A percentile compares a stretch with the other conserved stretches of the same genome.
phyloP scores from a whole-genome alignment of 2,329 filamentous ascomycete genomes.

The Aaosphaeria pasadenensis region DNA sequence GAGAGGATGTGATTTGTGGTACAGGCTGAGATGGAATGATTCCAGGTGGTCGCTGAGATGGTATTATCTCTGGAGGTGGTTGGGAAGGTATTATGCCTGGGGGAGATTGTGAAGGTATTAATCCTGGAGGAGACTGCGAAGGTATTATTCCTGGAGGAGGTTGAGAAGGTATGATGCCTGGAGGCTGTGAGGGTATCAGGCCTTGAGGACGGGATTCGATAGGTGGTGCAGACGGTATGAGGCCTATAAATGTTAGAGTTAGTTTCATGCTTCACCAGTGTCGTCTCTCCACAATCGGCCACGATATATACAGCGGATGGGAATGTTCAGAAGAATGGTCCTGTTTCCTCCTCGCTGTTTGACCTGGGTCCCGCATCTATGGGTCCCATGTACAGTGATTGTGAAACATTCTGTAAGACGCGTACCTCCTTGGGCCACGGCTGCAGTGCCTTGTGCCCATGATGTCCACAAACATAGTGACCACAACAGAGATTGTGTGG shows the following conservation, averaged over 20 bases:
- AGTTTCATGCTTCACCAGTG: too few relatives aligned
- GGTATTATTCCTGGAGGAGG: background rate
- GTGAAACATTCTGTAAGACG: conserved; percentile 5
- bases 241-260: background rate
- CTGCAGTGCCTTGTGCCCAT: conserved; percentile 13
- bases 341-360: too few relatives aligned
- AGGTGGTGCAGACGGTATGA: conserved; percentile 3
- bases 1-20: background rate
- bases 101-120: background rate
- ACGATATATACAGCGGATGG: background rate
- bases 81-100: background rate
- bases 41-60: background rate
- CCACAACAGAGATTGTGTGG: conserved; percentile 10
- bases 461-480: conserved; percentile 18
- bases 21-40: conserved; percentile 6
- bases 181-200: conserved; percentile 2
- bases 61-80: background rate
- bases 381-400: background rate
- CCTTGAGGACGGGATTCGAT: conserved; percentile 2
- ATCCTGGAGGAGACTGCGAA: background rate
- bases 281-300: too few relatives aligned
- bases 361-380: too few relatives aligned
- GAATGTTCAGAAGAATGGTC: background rate
- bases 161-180: conserved; percentile 5
- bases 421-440: conserved; percentile 21